Percentiles rank a stretch among this genome's conserved stretches.
Evolutionary conservation across 2,329 filamentous ascomycete genomes (phyloP).

Genomic region (Dactylella cylindrospora): DNA sequence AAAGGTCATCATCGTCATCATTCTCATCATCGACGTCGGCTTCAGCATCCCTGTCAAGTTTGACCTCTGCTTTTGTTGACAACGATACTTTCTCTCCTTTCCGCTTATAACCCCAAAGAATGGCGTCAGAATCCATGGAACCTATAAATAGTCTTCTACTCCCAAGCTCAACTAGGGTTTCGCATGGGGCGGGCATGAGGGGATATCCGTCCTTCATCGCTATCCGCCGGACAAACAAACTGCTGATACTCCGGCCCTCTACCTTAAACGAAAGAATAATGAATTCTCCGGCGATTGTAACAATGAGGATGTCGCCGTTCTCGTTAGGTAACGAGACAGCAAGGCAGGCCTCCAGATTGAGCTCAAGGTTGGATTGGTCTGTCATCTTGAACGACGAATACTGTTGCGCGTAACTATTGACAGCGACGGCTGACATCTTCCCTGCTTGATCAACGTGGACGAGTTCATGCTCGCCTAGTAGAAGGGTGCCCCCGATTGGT

Average conservation of each 20-base stretch:
- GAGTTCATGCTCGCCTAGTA: constrained; percentile 85
- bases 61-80: constrained; percentile 61
- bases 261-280: constrained; percentile 78
- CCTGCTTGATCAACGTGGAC: constrained; percentile 96
- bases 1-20: constrained; percentile 60
- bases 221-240: constrained; percentile 71
- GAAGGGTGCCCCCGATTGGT: constrained; percentile 82
- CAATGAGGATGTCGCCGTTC: constrained; percentile 79
- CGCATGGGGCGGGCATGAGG: constrained; percentile 62
- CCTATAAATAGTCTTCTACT: constrained; percentile 77
- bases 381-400: constrained; percentile 75
- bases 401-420: constrained; percentile 85
- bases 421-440: constrained; percentile 85
- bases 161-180: constrained; percentile 69
- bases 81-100: constrained; percentile 47
- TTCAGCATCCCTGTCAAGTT: constrained; percentile 62
- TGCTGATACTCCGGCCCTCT: constrained; percentile 88
- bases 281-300: constrained; percentile 73
- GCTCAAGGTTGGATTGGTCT: constrained; percentile 77
- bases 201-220: constrained; percentile 63
- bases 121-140: constrained; percentile 78
- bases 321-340: constrained; percentile 75
- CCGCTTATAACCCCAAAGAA: constrained; percentile 72
- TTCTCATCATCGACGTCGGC: constrained; percentile 62
- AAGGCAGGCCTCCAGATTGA: constrained; percentile 78